Conservation (phyloP, 306 rosid species). For the Lablab purpureus region DNA sequence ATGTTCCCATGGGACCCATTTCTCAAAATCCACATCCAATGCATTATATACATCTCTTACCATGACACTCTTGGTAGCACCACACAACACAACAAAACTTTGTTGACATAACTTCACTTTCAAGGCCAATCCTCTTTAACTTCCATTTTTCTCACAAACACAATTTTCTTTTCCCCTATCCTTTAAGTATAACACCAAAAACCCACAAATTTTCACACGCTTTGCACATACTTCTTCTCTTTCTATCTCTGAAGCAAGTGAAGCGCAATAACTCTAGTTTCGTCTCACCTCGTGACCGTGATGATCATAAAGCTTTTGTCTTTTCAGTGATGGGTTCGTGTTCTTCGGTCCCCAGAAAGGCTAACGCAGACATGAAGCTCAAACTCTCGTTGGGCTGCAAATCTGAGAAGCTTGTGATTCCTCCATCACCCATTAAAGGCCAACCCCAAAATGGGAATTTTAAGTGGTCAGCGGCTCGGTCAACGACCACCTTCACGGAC, state of each 20-base stretch:
- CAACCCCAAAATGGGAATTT: conserved; percentile 48
- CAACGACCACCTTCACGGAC: conserved; percentile 51
- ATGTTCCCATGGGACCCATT: conserved; percentile 47
- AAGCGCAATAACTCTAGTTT: conserved; percentile 17
- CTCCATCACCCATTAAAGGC: conserved; percentile 69
- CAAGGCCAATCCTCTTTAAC: conserved; percentile 50
- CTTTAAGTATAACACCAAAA: conserved; percentile 58
- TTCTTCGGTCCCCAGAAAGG: conserved; percentile 61
- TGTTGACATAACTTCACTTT: conserved; percentile 53
- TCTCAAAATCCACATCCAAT: conserved; percentile 27
- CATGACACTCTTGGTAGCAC: neutral
- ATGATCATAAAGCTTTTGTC: conserved; percentile 48
- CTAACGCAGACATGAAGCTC: conserved; percentile 67
- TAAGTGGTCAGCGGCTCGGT: conserved; percentile 59
- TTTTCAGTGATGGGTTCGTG: conserved; percentile 79
- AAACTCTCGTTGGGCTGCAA: conserved; percentile 62
- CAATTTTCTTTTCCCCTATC: conserved; percentile 37
- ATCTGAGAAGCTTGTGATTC: conserved; percentile 60
- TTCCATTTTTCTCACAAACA: conserved; percentile 35
- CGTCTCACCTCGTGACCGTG: conserved; percentile 38
- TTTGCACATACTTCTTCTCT: neutral
- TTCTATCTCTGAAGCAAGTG: conserved; percentile 38
- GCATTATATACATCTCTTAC: neutral
- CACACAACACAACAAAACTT: neutral
- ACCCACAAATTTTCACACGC: neutral